These are phyloP conservation scores for Lachnellula arida DNA, from an alignment of 2,329 filamentous ascomycete genomes.

Conservation along the genomic window DNA sequence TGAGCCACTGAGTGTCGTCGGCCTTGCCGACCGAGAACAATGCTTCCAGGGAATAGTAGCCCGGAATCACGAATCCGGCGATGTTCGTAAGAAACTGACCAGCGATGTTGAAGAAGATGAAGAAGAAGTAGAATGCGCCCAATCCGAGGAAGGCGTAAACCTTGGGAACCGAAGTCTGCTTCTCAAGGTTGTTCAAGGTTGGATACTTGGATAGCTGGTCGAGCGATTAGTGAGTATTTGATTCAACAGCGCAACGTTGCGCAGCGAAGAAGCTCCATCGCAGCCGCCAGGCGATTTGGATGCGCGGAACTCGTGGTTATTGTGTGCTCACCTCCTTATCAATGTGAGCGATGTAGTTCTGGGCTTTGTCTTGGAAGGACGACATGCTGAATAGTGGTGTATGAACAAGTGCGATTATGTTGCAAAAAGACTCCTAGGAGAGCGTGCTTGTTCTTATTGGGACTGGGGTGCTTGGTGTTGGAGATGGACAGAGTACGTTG, in stretches of 20 bases:
- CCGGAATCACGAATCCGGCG: conserved; percentile 76
- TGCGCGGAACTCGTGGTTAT: neutral
- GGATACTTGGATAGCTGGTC: conserved; percentile 78
- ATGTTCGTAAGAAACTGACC: conserved; percentile 85
- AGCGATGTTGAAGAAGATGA: conserved; percentile 88
- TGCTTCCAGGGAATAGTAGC: conserved; percentile 77
- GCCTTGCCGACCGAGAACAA: conserved; percentile 67
- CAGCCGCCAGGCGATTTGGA: neutral
- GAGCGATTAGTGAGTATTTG: conserved; percentile 2
- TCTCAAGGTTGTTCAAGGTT: conserved; percentile 78
- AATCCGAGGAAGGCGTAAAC: conserved; percentile 76
- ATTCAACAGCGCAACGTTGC: neutral
- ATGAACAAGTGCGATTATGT: neutral
- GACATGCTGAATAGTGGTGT: conserved; percentile 47
- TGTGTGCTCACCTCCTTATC: conserved; percentile 65
- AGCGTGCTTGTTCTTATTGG: too few relatives aligned
- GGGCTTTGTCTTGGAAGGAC: conserved; percentile 70
- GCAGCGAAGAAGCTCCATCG: neutral
- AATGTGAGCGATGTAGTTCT: conserved; percentile 72
- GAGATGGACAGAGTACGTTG: too few relatives aligned
- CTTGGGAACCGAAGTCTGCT: conserved; percentile 77
- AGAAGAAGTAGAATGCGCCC: conserved; percentile 78
- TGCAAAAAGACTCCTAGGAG: neutral
- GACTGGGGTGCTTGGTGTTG: too few relatives aligned
- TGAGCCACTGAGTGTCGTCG: conserved; percentile 79